A percentile compares a stretch with the other conserved stretches of the same genome.
Conservation (phyloP, 2,329 filamentous ascomycete species). For the Monosporascus sp. region DNA sequence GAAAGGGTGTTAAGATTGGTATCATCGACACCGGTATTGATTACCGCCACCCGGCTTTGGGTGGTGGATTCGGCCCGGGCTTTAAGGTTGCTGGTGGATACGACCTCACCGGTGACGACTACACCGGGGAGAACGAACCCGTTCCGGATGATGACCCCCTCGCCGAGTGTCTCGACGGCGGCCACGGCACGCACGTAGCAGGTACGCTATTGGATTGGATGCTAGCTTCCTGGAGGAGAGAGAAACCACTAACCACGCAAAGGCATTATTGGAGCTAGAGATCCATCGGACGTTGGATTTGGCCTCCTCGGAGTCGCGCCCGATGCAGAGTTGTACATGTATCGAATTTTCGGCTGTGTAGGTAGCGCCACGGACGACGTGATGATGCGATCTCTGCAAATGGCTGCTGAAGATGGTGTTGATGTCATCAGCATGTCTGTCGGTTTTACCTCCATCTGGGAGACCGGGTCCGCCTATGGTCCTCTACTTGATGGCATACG, state of each 20-base stretch:
- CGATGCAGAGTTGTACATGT: constrained; percentile 4
- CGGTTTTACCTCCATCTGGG: neutral
- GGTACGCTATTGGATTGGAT: neutral
- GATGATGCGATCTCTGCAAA: constrained; percentile 1
- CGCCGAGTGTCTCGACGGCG: neutral
- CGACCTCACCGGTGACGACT: constrained; percentile 1
- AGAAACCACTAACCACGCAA: neutral
- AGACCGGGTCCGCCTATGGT: neutral
- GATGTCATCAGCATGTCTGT: constrained; percentile 4
- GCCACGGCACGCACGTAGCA: constrained; percentile 4
- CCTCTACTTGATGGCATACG: neutral
- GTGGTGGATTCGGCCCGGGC: constrained; percentile 6
- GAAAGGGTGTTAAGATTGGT: constrained; percentile 7
- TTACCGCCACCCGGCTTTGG: constrained; percentile 4
- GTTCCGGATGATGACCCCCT: constrained; percentile 2
- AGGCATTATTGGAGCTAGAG: neutral
- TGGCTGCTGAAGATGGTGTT: constrained; percentile 1
- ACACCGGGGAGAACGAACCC: neutral
- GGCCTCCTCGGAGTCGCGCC: constrained; percentile 4
- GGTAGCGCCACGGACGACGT: constrained; percentile 1
- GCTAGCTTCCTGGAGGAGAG: neutral
- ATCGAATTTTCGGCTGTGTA: constrained; percentile 1
- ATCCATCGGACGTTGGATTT: neutral
- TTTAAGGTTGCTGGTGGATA: constrained; percentile 4
- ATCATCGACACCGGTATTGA: constrained; percentile 7